Evolutionary conservation across 768 basidiomycete species (phyloP).

Genomic region (Baorangia bicolor): DNA sequence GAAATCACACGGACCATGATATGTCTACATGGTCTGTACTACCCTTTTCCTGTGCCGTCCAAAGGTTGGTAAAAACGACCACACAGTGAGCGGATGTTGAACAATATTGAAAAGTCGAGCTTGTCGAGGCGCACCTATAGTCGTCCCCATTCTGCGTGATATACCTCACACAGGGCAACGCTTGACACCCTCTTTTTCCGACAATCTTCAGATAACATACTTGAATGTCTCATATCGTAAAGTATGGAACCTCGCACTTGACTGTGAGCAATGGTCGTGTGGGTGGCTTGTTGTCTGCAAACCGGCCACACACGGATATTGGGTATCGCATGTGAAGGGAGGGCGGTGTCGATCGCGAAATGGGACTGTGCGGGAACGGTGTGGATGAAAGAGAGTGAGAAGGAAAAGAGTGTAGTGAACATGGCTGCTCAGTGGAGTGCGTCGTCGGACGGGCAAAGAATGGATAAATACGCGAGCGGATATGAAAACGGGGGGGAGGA

Average conservation of each 20-base stretch:
- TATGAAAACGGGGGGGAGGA: too few species aligned
- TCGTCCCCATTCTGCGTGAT: constrained; percentile 92
- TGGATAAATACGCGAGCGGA: too few species aligned
- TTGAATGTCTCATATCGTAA: constrained; percentile 96
- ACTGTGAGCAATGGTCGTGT: constrained; percentile 94
- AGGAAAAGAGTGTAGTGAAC: too few species aligned
- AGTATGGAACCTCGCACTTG: constrained; percentile 98
- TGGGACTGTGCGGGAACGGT: too few species aligned
- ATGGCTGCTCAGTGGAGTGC: too few species aligned
- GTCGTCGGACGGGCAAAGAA: too few species aligned
- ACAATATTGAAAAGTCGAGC: not conserved
- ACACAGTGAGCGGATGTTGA: not conserved
- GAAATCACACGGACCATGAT: not conserved
- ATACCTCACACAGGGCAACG: constrained; percentile 93
- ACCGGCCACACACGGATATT: too few species aligned
- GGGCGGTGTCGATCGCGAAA: too few species aligned
- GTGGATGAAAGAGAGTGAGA: too few species aligned
- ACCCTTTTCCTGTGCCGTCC: constrained; percentile 75
- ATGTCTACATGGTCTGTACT: constrained; percentile 38
- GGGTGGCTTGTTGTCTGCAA: constrained; percentile 61
- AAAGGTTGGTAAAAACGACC: constrained; percentile 38
- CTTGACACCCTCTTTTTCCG: constrained; percentile 97
- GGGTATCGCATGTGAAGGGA: too few species aligned
- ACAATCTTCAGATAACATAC: constrained; percentile 98
- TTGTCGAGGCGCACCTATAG: constrained; percentile 59